Evolutionary conservation across 768 basidiomycete genomes (phyloP).

Genomic region (Gelatoporia subvermispora): DNA sequence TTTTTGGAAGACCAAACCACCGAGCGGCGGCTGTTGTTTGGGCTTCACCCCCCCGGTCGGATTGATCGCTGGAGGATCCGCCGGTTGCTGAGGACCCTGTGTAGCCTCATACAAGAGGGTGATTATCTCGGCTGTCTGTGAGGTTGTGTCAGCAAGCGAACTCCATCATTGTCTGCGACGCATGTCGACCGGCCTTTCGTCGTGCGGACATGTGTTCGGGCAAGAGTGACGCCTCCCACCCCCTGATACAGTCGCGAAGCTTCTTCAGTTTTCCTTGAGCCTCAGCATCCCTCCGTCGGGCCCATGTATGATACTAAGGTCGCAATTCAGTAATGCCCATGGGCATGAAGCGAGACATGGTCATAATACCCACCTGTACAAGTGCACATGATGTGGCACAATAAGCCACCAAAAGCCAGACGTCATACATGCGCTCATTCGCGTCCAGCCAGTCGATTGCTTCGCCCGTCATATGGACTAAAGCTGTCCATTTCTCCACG

Average conservation of each 20-base stretch:
- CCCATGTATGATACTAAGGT: conserved; percentile 88
- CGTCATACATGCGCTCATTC: conserved; percentile 78
- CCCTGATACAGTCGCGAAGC: conserved; percentile 76
- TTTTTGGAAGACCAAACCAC: conserved; percentile 64
- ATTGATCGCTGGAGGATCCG: conserved; percentile 61
- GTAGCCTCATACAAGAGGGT: conserved; percentile 89
- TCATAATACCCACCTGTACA: conserved; percentile 61
- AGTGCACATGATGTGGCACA: conserved; percentile 85
- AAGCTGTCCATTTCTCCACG: conserved; percentile 71
- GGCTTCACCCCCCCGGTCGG: conserved; percentile 71
- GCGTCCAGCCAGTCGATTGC: conserved; percentile 87
- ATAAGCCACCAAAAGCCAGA: conserved; percentile 85
- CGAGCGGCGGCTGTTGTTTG: conserved; percentile 42
- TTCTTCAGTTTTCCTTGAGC: conserved; percentile 73
- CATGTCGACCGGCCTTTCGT: conserved; percentile 64
- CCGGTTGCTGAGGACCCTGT: conserved; percentile 55
- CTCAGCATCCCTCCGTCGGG: conserved; percentile 69
- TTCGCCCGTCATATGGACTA: conserved; percentile 71
- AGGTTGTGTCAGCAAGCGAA: conserved; percentile 13
- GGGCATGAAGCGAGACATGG: background rate
- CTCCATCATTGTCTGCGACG: conserved; percentile 8
- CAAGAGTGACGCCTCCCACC: conserved; percentile 84
- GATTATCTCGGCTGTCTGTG: conserved; percentile 88
- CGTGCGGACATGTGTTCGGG: conserved; percentile 94
- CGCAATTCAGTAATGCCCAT: background rate